Evolutionary conservation across 768 basidiomycete genomes (phyloP), one percentile per base, ranked within the genome.

Genomic region (Boletus insuetus): DNA sequence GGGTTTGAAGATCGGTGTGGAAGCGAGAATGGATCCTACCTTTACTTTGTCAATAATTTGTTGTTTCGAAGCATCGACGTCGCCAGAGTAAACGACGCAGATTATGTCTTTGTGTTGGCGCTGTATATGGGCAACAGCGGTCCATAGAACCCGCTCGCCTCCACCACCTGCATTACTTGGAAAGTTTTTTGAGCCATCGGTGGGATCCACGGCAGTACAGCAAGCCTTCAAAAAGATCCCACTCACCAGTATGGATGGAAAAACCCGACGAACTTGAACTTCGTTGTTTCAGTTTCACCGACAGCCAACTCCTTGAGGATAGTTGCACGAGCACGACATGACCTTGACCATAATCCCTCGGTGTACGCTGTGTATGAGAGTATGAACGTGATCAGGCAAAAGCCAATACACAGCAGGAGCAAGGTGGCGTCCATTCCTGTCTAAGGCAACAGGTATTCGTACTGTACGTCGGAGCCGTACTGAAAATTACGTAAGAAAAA

Each of bases 181-280:
- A 46, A 49, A 47, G 59, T 69, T 70, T 67, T 72, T 74, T 76
- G 67, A 78, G 71, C 60, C 8, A 39, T 49, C 54, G 29, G 43
- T 17, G 20, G 12, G 26, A 31, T 40, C 26, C 24, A 20, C 46
- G 19, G 24, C 34, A 31, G 13, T 46, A 37, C 34, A 29, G 22
- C 19, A 34, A 54, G 41, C 19, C 32, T 20, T 3, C 10, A 55
- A 37, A 37, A 26, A 40, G 2, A 44, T 17, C 42, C 6, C 14
- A 65, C 83, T 73, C 63, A 94, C 94, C 94, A 98, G 69, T 95
- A 98, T 0, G 95, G 95, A 75, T 98, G 95, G 68, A 97, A 96
- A 74, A 95, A 89, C 0, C 89, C 94, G 3, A 94, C 75, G 19
- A 94, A 71, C 44, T 64, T 74, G 46, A 56, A 55, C 6, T 55